Percentiles rank a stretch among this genome's conserved stretches.
Evolutionary conservation across 768 basidiomycete species (phyloP).

Genomic region (Leccinum obscurum): DNA sequence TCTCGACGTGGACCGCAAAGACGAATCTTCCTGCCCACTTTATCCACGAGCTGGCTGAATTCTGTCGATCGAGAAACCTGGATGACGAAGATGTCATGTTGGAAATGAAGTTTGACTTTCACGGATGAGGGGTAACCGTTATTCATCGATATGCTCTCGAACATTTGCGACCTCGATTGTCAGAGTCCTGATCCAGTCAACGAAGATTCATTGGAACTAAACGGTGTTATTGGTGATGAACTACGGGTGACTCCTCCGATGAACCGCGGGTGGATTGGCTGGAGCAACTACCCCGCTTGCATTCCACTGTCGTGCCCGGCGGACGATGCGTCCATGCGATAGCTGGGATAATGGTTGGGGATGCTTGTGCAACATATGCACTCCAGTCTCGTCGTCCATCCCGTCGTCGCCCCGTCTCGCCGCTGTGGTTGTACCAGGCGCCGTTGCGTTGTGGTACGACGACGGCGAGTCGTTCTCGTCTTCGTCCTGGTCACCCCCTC

Average conservation of each 20-base stretch:
- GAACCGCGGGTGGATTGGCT: conserved; percentile 77
- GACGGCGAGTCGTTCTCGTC: no score
- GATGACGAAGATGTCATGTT: conserved; percentile 94
- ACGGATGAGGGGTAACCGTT: conserved; percentile 49
- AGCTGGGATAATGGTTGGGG: conserved; percentile 54
- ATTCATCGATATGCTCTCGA: conserved; percentile 40
- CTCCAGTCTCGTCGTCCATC: conserved; percentile 20
- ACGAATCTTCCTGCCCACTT: conserved; percentile 90
- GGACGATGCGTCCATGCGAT: conserved; percentile 50
- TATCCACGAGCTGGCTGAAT: conserved; percentile 82
- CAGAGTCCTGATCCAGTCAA: conserved; percentile 58
- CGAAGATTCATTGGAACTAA: conserved; percentile 86
- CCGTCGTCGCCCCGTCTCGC: no score
- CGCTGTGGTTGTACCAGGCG: no score
- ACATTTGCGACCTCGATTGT: conserved; percentile 54
- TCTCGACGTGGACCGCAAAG: conserved; percentile 82
- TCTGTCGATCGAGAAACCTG: conserved; percentile 80
- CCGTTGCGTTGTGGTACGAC: no score
- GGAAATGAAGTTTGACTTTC: conserved; percentile 93
- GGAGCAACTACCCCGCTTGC: conserved; percentile 81
- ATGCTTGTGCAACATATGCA: conserved; percentile 57
- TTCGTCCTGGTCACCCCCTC: no score
- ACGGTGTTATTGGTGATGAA: conserved; percentile 83
- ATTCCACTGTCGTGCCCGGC: conserved; percentile 40
- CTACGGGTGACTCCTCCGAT: conserved; percentile 83